Conservation (phyloP, 495 filamentous ascomycete genomes). For the Emericellopsis terricola region DNA sequence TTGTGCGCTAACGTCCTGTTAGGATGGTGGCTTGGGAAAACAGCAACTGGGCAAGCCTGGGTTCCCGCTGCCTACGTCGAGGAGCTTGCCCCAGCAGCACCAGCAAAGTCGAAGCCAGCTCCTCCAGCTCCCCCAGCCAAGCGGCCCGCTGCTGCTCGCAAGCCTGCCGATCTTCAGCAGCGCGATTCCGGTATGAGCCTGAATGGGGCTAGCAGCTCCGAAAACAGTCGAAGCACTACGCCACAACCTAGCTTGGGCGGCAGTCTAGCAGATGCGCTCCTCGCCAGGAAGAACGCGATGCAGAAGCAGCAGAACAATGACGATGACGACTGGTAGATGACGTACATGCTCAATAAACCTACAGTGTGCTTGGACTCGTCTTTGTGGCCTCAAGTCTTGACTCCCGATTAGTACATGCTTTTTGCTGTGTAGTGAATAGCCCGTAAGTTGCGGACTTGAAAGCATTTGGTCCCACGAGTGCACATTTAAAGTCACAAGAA, state of each 20-base stretch:
- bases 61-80: constrained; percentile 84
- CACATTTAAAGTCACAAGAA: no score
- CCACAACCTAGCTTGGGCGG: constrained; percentile 58
- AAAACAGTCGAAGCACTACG: constrained; percentile 50
- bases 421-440: no score
- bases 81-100: constrained; percentile 45
- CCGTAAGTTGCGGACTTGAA: no score
- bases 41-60: constrained; percentile 61
- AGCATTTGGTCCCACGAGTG: no score
- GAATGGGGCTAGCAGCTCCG: constrained; percentile 41
- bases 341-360: no score
- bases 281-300: constrained; percentile 43
- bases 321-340: constrained; percentile 36
- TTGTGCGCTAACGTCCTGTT: constrained; percentile 9
- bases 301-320: constrained; percentile 61
- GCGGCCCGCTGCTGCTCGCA: constrained; percentile 46
- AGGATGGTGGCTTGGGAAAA: constrained; percentile 95
- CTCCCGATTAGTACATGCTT: no score
- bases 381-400: no score
- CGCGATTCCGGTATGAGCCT: constrained; percentile 59
- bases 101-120: constrained; percentile 37
- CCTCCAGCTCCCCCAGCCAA: constrained; percentile 78
- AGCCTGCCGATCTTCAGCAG: constrained; percentile 47
- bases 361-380: no score
- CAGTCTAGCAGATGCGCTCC: constrained; percentile 66